Evolutionary conservation across 257 asterid genomes (phyloP).

Genomic region (Fraxinus anomala): DNA sequence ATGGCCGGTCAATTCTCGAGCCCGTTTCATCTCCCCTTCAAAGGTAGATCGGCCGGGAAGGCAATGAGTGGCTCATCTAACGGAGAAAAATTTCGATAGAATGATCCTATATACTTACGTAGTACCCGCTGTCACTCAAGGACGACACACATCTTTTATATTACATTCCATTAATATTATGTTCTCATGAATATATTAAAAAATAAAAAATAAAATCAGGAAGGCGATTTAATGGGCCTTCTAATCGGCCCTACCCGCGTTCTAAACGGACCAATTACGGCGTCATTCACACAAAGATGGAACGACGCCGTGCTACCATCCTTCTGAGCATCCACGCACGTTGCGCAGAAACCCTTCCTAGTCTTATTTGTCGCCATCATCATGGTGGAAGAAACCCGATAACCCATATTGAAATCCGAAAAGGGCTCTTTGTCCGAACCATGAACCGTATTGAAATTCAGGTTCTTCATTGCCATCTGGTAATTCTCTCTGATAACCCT

Average conservation of each 20-base stretch:
- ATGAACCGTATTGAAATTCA: conserved; percentile 13
- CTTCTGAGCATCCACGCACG: conserved; percentile 44
- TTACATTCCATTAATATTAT: no score
- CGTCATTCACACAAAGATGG: conserved; percentile 74
- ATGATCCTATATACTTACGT: no score
- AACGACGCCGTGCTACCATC: conserved; percentile 40
- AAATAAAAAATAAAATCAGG: conserved; percentile 1
- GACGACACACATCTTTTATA: no score
- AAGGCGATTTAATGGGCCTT: conserved; percentile 41
- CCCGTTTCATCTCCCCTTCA: no score
- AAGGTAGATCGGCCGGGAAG: no score
- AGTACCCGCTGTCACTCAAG: no score
- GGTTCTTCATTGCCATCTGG: conserved; percentile 38
- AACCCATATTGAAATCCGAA: conserved; percentile 22
- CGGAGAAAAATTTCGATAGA: no score
- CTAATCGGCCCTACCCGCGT: conserved; percentile 56
- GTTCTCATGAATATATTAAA: neutral
- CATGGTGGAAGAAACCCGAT: conserved; percentile 10
- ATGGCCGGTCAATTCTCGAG: no score
- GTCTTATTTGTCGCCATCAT: conserved; percentile 33
- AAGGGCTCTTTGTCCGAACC: conserved; percentile 6
- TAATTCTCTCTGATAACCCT: conserved; percentile 47
- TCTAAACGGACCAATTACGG: conserved; percentile 37
- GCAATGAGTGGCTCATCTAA: no score
- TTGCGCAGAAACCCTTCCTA: conserved; percentile 40